These are phyloP conservation scores for Tolypocladium cylindrosporum DNA, from an alignment of 2,329 filamentous ascomycete genomes.

Conservation along the genomic window DNA sequence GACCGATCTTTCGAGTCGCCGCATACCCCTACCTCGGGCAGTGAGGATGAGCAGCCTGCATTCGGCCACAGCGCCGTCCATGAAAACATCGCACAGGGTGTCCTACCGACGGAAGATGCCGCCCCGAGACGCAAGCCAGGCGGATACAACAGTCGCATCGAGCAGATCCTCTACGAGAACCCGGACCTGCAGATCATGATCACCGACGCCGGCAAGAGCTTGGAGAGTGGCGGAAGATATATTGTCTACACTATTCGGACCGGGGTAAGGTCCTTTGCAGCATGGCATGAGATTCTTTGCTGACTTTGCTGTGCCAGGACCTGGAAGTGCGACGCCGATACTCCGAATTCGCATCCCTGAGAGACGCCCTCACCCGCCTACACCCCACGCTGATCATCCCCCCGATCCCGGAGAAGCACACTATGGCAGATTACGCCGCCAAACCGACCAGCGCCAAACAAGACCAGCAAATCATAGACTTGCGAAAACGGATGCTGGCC, in stretches of 20 bases:
- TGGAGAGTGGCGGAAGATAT: conserved; percentile 82
- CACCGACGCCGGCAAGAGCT: conserved; percentile 89
- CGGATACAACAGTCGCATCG: conserved; percentile 88
- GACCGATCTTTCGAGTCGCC: conserved; percentile 48
- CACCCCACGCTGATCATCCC: conserved; percentile 94
- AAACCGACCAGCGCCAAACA: conserved; percentile 98
- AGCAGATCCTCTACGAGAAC: conserved; percentile 95
- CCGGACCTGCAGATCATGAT: conserved; percentile 85
- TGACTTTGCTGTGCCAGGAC: conserved; percentile 46
- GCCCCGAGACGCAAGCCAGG: conserved; percentile 63
- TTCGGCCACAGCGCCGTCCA: conserved; percentile 16
- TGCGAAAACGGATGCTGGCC: conserved; percentile 91
- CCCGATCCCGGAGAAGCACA: conserved; percentile 97
- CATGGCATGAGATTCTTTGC: background rate
- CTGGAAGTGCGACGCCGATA: conserved; percentile 91
- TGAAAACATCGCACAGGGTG: conserved; percentile 36
- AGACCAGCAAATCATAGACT: conserved; percentile 91
- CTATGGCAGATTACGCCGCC: conserved; percentile 95
- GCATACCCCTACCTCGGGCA: conserved; percentile 61
- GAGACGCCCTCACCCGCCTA: conserved; percentile 78
- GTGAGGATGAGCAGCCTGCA: conserved; percentile 51
- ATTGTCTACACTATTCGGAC: conserved; percentile 97
- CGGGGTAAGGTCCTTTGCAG: conserved; percentile 50
- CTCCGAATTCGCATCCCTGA: conserved; percentile 88
- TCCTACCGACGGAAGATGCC: conserved; percentile 28